A percentile compares a stretch with the other conserved stretches of the same genome.
Conservation (phyloP, 495 filamentous ascomycete species). For the Neurospora tetrasperma region DNA sequence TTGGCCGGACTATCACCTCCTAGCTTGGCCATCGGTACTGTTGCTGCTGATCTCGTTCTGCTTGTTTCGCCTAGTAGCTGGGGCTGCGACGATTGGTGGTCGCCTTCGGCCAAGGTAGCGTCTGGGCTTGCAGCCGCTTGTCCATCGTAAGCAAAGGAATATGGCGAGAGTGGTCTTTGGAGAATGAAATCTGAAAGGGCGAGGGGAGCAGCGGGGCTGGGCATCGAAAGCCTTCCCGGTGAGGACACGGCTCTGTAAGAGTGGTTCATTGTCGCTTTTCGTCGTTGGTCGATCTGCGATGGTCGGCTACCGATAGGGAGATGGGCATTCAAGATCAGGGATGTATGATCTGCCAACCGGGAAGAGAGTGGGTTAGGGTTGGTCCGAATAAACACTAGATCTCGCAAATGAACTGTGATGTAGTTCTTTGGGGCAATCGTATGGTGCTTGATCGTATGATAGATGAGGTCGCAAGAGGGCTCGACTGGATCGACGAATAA, state of each 20-base stretch:
- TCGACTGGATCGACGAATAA: neutral
- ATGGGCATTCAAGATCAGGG: neutral
- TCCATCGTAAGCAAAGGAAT: constrained; percentile 10
- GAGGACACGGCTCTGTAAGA: constrained; percentile 8
- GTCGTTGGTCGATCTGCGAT: neutral
- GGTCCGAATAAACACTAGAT: neutral
- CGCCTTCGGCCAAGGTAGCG: constrained; percentile 1
- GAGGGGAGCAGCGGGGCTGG: constrained; percentile 12
- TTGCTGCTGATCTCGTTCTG: constrained; percentile 1
- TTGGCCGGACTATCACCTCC: neutral
- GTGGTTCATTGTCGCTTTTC: constrained; percentile 13
- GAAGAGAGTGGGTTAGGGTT: neutral
- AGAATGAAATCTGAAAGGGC: constrained; percentile 19
- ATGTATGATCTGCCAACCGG: constrained; percentile 3
- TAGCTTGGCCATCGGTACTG: neutral
- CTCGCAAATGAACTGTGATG: neutral
- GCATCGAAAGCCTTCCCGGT: constrained; percentile 6
- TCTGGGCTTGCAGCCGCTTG: constrained; percentile 2
- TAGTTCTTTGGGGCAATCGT: neutral
- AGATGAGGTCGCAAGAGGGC: neutral
- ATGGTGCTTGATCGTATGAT: neutral
- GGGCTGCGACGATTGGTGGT: constrained; percentile 1
- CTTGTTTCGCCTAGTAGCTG: constrained; percentile 1
- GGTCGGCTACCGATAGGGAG: neutral
- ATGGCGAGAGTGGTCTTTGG: constrained; percentile 11